Evolutionary conservation across 106 monocot genomes (phyloP), one percentile per base, ranked within the genome.

Genomic region (Ottelia alismoides): DNA sequence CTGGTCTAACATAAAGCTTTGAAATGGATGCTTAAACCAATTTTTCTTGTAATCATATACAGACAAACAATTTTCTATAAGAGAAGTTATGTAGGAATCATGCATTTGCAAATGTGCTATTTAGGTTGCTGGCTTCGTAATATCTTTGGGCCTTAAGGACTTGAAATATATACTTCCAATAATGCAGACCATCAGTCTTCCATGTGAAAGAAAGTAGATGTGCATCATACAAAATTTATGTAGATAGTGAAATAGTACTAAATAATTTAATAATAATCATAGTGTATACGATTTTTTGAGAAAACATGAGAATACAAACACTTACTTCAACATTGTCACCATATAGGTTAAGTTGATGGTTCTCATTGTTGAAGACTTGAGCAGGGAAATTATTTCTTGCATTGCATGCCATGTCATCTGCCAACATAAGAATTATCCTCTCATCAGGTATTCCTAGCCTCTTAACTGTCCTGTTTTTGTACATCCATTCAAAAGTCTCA

Each of bases 321-420:
- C 40, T 6, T 43, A 43, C 96, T 73, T 98, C 96, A 52, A 98
- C 96, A 60, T 98, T 98, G 63, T 98, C 96, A 24, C 96, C 96
- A 68, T 98, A 98, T 27, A 98, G 69, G 66, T 98, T 98, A 22
- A 98, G 76, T 62, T 81, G 82, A 66, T 98, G 96, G 46, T 90
- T 98, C 72, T 98, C 96, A 74, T 98, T 98, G 62, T 98, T 98
- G 65, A 89, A 98, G 44, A 98, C 89, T 69, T 98, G 85, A 29
- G 89, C 96, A 55, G 96, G 96, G 46, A 82, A 98, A 56, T 72
- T 85, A 60, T 98, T 98, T 68, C 96, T 81, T 18, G 85, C 62
- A 70, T 98, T 89, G 70, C 96, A 98, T 59, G 96, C 96, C 82
- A 98, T 98, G 35, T 98, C 96, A 77, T 98, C 96, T 16, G 96